phyloP scores from a whole-genome alignment of 495 filamentous ascomycete genomes.

The Trichoderma gamsii region DNA sequence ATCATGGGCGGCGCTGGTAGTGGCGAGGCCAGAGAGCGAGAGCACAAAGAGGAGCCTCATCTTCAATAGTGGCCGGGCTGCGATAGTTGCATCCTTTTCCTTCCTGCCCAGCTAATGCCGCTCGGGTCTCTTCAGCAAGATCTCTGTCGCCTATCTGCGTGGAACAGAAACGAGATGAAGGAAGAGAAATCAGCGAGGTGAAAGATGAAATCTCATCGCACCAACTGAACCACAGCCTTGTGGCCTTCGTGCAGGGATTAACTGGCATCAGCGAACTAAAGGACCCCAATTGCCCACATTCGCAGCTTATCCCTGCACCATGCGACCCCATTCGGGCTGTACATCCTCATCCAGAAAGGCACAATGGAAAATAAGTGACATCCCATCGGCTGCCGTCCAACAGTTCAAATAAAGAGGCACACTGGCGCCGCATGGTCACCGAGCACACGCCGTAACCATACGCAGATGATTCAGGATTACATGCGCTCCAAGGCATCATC shows the following conservation, averaged over 20 bases:
- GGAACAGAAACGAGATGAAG: not conserved
- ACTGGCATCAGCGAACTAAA: not conserved
- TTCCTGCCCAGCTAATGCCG: not conserved
- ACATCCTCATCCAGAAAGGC: not conserved
- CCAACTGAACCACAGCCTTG: not conserved
- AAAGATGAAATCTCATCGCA: not conserved
- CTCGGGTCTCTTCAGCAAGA: not conserved
- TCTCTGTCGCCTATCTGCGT: not conserved
- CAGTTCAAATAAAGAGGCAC: not conserved
- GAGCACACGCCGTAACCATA: too few species aligned
- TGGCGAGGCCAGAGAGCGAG: not conserved
- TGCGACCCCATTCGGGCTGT: not conserved
- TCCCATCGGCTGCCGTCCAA: not conserved
- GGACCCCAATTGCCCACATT: not conserved
- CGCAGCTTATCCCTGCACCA: not conserved
- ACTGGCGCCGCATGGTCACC: not conserved
- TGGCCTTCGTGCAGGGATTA: conserved; percentile 1
- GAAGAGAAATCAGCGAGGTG: not conserved
- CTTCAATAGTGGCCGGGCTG: not conserved
- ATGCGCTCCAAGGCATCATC: too few species aligned
- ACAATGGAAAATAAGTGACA: not conserved
- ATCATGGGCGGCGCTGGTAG: not conserved
- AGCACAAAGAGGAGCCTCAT: conserved; percentile 8
- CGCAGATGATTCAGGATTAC: too few species aligned
- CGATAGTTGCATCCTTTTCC: not conserved